phyloP scores from a whole-genome alignment of 1,284 basidiomycete genomes.

The Tilletia horrida region DNA sequence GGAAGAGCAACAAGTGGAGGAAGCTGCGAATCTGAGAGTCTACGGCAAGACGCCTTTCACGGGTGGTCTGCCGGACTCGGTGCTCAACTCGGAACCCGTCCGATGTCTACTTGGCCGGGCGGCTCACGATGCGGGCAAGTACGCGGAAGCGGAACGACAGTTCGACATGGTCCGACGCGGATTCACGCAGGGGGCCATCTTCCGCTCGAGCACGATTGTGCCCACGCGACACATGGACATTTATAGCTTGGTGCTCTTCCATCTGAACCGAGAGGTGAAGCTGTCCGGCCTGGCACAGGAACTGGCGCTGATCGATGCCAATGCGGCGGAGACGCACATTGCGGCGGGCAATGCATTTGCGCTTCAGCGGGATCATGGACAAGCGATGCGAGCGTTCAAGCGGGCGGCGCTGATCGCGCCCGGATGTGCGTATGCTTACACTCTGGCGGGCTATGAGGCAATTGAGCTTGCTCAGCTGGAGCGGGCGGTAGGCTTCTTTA shows the following conservation, averaged over 20 bases:
- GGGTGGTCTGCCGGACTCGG: not conserved
- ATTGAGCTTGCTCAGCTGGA: slow-evolving; percentile 44
- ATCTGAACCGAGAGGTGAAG: slow-evolving; percentile 51
- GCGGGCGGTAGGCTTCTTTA: slow-evolving; percentile 46
- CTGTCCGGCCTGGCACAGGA: slow-evolving; percentile 48
- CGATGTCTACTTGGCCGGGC: slow-evolving; percentile 42
- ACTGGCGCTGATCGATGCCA: slow-evolving; percentile 36
- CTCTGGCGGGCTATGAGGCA: slow-evolving; percentile 51
- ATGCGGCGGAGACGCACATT: slow-evolving; percentile 41
- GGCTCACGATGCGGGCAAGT: slow-evolving; percentile 44
- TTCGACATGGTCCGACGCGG: slow-evolving; percentile 32
- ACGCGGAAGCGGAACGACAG: slow-evolving; percentile 42
- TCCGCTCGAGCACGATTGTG: slow-evolving; percentile 14
- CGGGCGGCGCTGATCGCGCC: slow-evolving; percentile 44
- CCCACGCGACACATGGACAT: slow-evolving; percentile 45
- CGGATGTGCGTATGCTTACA: slow-evolving; percentile 51
- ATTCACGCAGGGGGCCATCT: slow-evolving; percentile 32
- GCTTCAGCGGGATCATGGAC: slow-evolving; percentile 48
- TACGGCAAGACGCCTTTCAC: not conserved
- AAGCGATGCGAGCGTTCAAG: slow-evolving; percentile 47
- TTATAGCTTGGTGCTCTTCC: slow-evolving; percentile 51
- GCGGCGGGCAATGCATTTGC: slow-evolving; percentile 51
- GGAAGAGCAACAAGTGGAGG: slow-evolving; percentile 10
- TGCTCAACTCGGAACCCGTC: slow-evolving; percentile 32
- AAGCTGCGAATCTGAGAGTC: not conserved